Evolutionary conservation across 2,329 filamentous ascomycete species (phyloP), one percentile per base, ranked within the genome.

Genomic region (Fusarium circinatum): DNA sequence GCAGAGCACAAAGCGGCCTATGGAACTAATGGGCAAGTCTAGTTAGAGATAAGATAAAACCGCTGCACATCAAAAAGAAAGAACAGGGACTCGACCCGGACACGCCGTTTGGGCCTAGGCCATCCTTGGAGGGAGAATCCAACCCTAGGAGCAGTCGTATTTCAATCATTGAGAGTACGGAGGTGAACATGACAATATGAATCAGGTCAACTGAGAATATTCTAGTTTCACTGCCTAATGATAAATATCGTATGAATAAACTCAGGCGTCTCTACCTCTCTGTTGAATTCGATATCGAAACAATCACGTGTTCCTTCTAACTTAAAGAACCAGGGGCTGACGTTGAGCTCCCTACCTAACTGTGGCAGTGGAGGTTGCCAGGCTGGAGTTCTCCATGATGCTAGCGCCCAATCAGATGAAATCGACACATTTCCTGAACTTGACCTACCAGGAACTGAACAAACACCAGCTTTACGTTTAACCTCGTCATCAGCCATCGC

Each of bases 351-450:
- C 26, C 38, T 48, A 32, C 30, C 38, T 48, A 32, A 51, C 34
- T 65, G 24, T 55, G 51, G 34, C 51, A 55, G 51, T 55, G 51
- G 51, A 28, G 41, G 44, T 56, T 57, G 48, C 61, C 34, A 55
- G 55, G 47, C 57, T 64, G 66, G 62, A 74, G 73, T 51, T 70
- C 55, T 61, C 55, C 60, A 78, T 79, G 76, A 79, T 76, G 73
- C 65, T 71, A 70, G 72, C 70, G 62, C 68, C 76, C 76, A 78
- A 78, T 75, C 66, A 74, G 64, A 73, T 39, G 45, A 72, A 80
- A 79, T 71, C 79, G 79, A 80, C 80, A 82, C 80, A 80, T 81
- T 78, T 79, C 79, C 79, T 78, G 62, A 68, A 68, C 65, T 68
- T 39, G 52, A 36, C 56, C 56, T 54, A 80, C 77, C 73, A 63